A percentile compares a stretch with the other conserved stretches of the same genome.
These are phyloP conservation scores for Dryadomyces quercivorus DNA, from an alignment of 2,329 filamentous ascomycete species.

Conservation along the genomic window DNA sequence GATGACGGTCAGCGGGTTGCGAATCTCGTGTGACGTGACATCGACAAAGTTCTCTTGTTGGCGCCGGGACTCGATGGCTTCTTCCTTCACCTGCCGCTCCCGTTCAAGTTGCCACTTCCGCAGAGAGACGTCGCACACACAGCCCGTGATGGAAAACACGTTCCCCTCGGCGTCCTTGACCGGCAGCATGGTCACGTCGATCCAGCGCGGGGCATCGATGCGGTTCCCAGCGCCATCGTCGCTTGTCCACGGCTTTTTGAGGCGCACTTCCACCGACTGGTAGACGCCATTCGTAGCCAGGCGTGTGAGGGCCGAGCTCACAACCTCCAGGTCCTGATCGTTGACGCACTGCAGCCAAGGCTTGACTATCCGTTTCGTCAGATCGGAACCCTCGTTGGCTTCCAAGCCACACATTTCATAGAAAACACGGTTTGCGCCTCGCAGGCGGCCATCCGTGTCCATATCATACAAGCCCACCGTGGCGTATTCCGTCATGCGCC, in stretches of 20 bases:
- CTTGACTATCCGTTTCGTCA: slow-evolving; percentile 22
- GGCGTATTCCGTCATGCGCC: slow-evolving; percentile 40
- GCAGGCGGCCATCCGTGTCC: slow-evolving; percentile 33
- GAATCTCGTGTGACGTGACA: slow-evolving; percentile 61
- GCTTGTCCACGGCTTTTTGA: slow-evolving; percentile 33
- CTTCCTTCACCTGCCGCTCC: slow-evolving; percentile 36
- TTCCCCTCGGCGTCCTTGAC: slow-evolving; percentile 32
- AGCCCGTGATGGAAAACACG: slow-evolving; percentile 36
- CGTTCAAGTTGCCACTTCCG: slow-evolving; percentile 39
- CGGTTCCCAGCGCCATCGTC: slow-evolving; percentile 31
- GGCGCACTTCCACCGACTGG: slow-evolving; percentile 34
- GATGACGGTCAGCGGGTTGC: slow-evolving; percentile 62
- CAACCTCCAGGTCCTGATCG: slow-evolving; percentile 28
- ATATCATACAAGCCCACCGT: slow-evolving; percentile 45
- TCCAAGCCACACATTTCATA: slow-evolving; percentile 38
- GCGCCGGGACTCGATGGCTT: slow-evolving; percentile 46
- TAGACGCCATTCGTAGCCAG: slow-evolving; percentile 28
- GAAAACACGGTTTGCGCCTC: slow-evolving; percentile 40
- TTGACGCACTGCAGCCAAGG: slow-evolving; percentile 33
- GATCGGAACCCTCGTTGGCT: slow-evolving; percentile 29
- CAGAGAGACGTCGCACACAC: slow-evolving; percentile 34
- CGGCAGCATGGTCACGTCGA: slow-evolving; percentile 37
- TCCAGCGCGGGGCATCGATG: slow-evolving; percentile 33
- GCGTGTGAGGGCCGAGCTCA: slow-evolving; percentile 26
- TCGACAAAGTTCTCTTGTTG: slow-evolving; percentile 77